Evolutionary conservation across 495 filamentous ascomycete species (phyloP), one percentile per base, ranked within the genome.

Genomic region (Baudoinia panamericana): DNA sequence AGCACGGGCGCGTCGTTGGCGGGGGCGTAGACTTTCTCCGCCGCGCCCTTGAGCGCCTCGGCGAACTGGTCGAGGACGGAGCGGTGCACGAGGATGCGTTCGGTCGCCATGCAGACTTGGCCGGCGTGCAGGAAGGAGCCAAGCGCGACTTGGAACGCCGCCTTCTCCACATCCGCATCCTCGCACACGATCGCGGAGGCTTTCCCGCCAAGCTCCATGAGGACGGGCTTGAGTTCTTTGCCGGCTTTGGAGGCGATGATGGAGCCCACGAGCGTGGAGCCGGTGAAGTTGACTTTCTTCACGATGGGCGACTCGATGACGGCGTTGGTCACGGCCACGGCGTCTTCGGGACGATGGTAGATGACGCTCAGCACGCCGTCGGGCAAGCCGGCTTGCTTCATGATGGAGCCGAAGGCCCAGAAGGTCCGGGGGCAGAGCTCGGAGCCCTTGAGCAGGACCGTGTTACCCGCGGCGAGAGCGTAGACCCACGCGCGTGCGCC

Each of bases 51-150:
- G 8, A 87, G 59, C 47, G 73, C 69, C 35, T 65, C 58, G 35
- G 73, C 70, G 58, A 93, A 95, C 32, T 71, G 56, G 9, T 68
- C 67, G 19, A 70, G 70, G 38, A 93, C 59, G 12, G 69, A 65
- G 26, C 72, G 71, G 55, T 92, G 81, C 17, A 93, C 82, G 16
- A 94, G 61, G 55, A 95, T 82, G 19, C 80, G 75, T 63, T 94
- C 87, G 0, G 85, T 93, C 2, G 75, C 72, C 87, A 95, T 90
- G 65, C 87, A 95, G 35, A 92, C 74, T 66, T 95, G 87, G 1
- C 87, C 87, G 17, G 72, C 63, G 62, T 74, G 42, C 16, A 50
- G 46, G 30, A 46, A 43, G 13, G 42, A 32, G 26, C 39, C 73
- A 68, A 20, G 69, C 24, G 47, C 63, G 39, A 67, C 71, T 39